Evolutionary conservation across 371 early-diverging fungal species (phyloP).

Genomic region (Smittium culicis): DNA sequence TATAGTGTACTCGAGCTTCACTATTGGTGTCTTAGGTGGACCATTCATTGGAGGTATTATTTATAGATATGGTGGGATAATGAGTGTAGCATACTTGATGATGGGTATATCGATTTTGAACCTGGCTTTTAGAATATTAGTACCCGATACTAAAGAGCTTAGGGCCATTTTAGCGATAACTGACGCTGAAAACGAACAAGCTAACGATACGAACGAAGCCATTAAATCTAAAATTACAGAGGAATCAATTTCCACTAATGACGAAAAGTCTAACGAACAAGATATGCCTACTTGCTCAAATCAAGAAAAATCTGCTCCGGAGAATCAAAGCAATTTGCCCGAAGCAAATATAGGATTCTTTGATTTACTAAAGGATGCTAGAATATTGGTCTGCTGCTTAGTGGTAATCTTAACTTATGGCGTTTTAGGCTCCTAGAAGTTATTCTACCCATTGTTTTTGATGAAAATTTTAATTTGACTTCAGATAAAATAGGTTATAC

Average conservation of each 20-base stretch:
- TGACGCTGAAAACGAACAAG: not conserved
- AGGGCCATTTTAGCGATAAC: not conserved
- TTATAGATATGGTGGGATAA: conserved; percentile 48
- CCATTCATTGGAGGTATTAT: conserved; percentile 65
- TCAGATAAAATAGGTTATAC: conserved; percentile 23
- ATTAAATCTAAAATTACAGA: not conserved
- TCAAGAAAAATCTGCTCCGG: not conserved
- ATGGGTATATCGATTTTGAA: conserved; percentile 52
- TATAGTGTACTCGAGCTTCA: conserved; percentile 49
- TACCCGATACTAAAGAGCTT: conserved; percentile 20
- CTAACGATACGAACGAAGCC: conserved; percentile 3
- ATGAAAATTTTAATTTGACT: conserved; percentile 16
- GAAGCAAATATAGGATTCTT: conserved; percentile 16
- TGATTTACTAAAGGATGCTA: conserved; percentile 26
- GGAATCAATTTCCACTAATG: not conserved
- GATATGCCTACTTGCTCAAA: not conserved
- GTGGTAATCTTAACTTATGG: conserved; percentile 22
- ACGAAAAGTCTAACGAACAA: not conserved
- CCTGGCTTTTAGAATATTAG: conserved; percentile 36
- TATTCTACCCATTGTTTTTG: conserved; percentile 22
- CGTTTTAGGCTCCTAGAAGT: conserved; percentile 23
- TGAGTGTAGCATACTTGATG: conserved; percentile 63
- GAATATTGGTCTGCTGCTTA: conserved; percentile 27
- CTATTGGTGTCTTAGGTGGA: conserved; percentile 45
- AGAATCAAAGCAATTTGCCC: not conserved